A percentile compares a stretch with the other conserved stretches of the same genome.
These are phyloP conservation scores for Nepenthes alata DNA, from an alignment of 179 eudicot species.

Conservation along the genomic window DNA sequence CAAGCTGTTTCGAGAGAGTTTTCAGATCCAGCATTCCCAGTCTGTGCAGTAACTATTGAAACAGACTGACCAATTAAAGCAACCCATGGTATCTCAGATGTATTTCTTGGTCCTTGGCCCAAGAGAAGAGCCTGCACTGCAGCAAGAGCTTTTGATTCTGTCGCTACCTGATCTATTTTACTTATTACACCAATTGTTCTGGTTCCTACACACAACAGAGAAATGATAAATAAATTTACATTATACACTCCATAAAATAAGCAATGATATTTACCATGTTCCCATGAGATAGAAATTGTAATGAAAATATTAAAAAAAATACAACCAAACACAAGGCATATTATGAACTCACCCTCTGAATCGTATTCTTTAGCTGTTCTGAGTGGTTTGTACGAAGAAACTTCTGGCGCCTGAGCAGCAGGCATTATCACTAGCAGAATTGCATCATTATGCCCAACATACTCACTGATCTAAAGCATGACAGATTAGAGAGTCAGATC, in stretches of 20 bases:
- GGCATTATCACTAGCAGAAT: slow-evolving; percentile 82
- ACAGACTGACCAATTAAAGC: slow-evolving; percentile 99
- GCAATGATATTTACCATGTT: background rate
- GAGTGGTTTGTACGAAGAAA: slow-evolving; percentile 71
- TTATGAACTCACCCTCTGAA: slow-evolving; percentile 54
- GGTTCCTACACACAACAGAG: slow-evolving; percentile 43
- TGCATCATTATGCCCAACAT: slow-evolving; percentile 84
- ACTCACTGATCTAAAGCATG: slow-evolving; percentile 45
- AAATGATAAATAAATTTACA: background rate
- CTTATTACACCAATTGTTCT: slow-evolving; percentile 96
- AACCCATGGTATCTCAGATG: slow-evolving; percentile 94
- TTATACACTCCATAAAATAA: background rate
- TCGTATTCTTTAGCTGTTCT: slow-evolving; percentile 91
- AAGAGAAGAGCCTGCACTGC: slow-evolving; percentile 92
- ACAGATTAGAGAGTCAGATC: slow-evolving; percentile 17
- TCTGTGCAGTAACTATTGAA: slow-evolving; percentile 86
- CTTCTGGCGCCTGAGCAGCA: slow-evolving; percentile 85
- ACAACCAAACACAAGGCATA: background rate
- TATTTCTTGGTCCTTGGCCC: slow-evolving; percentile 93
- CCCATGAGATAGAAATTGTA: background rate
- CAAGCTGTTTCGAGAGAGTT: slow-evolving; percentile 94
- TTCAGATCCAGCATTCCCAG: slow-evolving; percentile 77
- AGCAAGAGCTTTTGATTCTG: slow-evolving; percentile 86
- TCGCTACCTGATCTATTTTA: slow-evolving; percentile 93
- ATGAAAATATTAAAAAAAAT: background rate